phyloP scores from a whole-genome alignment of 139 green algal species.

The Gonium pectorale region DNA sequence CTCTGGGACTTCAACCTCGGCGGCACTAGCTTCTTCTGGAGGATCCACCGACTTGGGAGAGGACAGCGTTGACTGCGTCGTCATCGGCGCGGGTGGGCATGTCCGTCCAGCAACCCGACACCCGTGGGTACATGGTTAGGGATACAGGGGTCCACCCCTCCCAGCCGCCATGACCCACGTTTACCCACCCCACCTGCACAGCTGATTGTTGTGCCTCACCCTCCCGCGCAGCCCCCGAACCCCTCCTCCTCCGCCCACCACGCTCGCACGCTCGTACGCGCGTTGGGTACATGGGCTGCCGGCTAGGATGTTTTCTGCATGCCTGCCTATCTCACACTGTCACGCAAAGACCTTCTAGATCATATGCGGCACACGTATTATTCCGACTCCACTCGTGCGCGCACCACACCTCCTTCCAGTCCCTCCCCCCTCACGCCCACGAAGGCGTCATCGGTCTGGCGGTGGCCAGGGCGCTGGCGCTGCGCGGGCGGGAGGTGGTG shows the following conservation, averaged over 20 bases:
- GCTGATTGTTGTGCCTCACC: not conserved
- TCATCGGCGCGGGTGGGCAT: slow-evolving; percentile 57
- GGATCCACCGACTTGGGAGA: too few relatives aligned
- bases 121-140: too few relatives aligned
- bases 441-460: slow-evolving; percentile 87
- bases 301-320: not conserved
- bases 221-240: not conserved
- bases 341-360: not conserved
- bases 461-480: slow-evolving; percentile 68
- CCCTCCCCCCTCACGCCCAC: not conserved
- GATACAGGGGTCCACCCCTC: too few relatives aligned
- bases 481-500: slow-evolving; percentile 68
- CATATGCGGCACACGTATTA: not conserved
- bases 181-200: not conserved
- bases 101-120: too few relatives aligned
- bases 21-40: too few relatives aligned
- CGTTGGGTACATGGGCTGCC: not conserved
- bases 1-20: too few relatives aligned
- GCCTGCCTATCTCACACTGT: not conserved
- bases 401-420: not conserved
- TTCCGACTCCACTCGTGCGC: not conserved
- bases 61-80: slow-evolving; percentile 63
- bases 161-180: not conserved
- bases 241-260: not conserved
- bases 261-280: not conserved